These are phyloP conservation scores for Serendipita sp. DNA, from an alignment of 1,284 basidiomycete species.

Conservation along the genomic window DNA sequence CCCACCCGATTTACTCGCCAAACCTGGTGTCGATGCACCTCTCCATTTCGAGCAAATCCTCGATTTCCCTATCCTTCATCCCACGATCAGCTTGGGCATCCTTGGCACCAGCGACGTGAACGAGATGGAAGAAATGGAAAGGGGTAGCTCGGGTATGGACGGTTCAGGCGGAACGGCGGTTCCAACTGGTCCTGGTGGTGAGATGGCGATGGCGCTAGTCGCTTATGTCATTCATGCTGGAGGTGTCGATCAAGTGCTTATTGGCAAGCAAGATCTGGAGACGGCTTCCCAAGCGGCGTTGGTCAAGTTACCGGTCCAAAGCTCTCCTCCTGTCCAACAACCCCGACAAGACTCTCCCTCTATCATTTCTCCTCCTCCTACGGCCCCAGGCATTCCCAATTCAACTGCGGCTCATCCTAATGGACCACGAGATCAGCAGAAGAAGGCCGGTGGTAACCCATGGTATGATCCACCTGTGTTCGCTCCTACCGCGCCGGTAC, in stretches of 20 bases:
- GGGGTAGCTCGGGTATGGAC: background rate
- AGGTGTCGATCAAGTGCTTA: constrained; percentile 70
- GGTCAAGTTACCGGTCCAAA: constrained; percentile 46
- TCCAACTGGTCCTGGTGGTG: constrained; percentile 7
- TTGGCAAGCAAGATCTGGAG: constrained; percentile 69
- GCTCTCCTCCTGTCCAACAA: constrained; percentile 16
- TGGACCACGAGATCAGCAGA: constrained; percentile 12
- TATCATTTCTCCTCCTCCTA: background rate
- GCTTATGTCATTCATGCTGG: constrained; percentile 70
- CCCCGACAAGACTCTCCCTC: constrained; percentile 18
- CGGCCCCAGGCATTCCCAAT: background rate
- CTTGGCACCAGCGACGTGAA: constrained; percentile 22
- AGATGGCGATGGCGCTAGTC: constrained; percentile 37
- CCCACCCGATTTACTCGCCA: constrained; percentile 36
- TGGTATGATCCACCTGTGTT: constrained; percentile 19
- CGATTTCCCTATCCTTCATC: constrained; percentile 68
- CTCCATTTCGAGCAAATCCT: constrained; percentile 59
- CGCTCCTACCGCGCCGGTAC: background rate
- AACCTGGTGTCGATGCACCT: constrained; percentile 40
- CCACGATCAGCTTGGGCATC: constrained; percentile 74
- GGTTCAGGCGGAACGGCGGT: constrained; percentile 9
- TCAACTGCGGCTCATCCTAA: background rate
- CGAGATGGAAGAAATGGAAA: constrained; percentile 1
- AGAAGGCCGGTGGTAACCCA: constrained; percentile 18
- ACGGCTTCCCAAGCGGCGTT: constrained; percentile 37